A percentile compares a stretch with the other conserved stretches of the same genome.
phyloP scores from a whole-genome alignment of 371 early-diverging fungal species.

The Mucor indicus region DNA sequence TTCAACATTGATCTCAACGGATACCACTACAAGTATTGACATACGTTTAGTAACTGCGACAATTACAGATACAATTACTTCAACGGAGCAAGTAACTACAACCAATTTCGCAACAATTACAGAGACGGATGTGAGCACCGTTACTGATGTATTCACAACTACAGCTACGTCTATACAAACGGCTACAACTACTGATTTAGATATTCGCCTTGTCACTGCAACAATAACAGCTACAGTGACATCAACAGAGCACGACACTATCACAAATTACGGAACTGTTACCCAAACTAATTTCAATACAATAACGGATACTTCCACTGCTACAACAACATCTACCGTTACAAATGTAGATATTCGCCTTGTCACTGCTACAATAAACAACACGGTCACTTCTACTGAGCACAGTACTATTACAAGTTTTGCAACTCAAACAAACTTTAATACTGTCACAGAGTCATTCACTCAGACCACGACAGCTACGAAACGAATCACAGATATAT shows the following conservation, averaged over 20 bases:
- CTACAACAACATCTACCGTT: not conserved
- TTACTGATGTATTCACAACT: not conserved
- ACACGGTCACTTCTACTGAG: not conserved
- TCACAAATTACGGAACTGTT: not conserved
- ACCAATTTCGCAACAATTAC: too few relatives aligned
- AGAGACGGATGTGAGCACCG: too few relatives aligned
- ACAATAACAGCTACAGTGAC: not conserved
- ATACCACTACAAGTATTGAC: too few relatives aligned
- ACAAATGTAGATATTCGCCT: not conserved
- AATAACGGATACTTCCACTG: not conserved
- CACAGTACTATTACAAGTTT: not conserved
- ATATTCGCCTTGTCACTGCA: not conserved
- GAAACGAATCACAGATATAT: not conserved
- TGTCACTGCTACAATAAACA: not conserved
- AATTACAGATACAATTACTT: too few relatives aligned
- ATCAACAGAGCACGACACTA: not conserved
- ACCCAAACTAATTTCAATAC: not conserved
- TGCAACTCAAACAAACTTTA: not conserved
- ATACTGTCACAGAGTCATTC: not conserved
- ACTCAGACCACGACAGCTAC: not conserved
- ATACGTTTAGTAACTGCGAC: not conserved
- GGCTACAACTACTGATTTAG: not conserved
- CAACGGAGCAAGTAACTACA: too few relatives aligned
- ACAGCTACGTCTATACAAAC: not conserved
- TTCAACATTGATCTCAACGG: not conserved